These are phyloP conservation scores for Apiotrichum veenhuisii DNA, from an alignment of 1,284 basidiomycete species.

Conservation along the genomic window DNA sequence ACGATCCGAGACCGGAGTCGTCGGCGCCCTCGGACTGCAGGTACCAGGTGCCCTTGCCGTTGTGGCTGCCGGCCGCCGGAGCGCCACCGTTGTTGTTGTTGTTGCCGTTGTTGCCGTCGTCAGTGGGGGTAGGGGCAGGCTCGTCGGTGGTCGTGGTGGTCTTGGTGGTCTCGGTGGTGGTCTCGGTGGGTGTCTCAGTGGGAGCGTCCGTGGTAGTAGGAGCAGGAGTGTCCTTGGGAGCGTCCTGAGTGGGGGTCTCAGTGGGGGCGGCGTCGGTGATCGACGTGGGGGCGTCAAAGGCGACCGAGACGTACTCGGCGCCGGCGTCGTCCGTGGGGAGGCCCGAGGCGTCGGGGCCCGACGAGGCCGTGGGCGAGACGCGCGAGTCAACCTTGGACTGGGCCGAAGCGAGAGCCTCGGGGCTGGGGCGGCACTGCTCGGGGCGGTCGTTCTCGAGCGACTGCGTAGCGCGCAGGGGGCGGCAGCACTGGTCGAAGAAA, in stretches of 20 bases:
- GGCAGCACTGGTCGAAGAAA: conserved; percentile 62
- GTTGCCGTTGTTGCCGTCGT: not conserved
- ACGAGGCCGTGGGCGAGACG: conserved; percentile 20
- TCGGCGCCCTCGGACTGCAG: conserved; percentile 63
- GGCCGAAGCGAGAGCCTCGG: conserved; percentile 27
- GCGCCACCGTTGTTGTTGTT: too few species aligned
- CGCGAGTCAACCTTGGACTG: conserved; percentile 19
- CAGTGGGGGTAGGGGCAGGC: conserved; percentile 18
- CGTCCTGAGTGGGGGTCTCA: not conserved
- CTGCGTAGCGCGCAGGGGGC: conserved; percentile 55
- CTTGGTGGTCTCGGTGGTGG: conserved; percentile 13
- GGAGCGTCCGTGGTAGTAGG: too few species aligned
- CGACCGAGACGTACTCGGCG: conserved; percentile 17
- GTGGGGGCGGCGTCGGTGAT: not conserved
- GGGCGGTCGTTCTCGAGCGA: conserved; percentile 54
- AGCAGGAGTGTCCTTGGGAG: too few species aligned
- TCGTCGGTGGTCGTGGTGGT: conserved; percentile 16
- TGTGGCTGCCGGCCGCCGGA: not conserved
- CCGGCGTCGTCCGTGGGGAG: conserved; percentile 20
- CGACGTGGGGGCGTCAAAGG: conserved; percentile 6
- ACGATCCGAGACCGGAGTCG: conserved; percentile 55
- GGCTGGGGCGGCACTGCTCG: conserved; percentile 56
- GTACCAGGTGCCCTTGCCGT: conserved; percentile 62
- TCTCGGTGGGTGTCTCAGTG: too few species aligned
- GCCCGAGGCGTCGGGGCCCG: conserved; percentile 27